phyloP scores from a whole-genome alignment of 2,329 filamentous ascomycete genomes.

The Apiospora marii region DNA sequence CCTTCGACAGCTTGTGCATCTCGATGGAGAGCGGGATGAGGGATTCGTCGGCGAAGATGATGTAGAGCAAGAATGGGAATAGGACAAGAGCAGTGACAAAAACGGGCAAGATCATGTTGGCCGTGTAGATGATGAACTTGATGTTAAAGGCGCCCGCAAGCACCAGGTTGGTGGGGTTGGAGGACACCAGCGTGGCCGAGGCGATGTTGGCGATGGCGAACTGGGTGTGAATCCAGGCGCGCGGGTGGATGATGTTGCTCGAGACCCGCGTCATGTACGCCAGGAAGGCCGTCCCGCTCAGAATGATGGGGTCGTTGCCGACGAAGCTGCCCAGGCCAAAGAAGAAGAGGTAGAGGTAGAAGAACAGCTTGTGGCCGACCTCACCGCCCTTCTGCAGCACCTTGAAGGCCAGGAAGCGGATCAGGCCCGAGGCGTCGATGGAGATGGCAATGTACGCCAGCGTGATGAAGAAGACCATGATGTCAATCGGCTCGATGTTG shows the following conservation, averaged over 20 bases:
- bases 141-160: slow-evolving; percentile 76
- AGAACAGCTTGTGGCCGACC: slow-evolving; percentile 72
- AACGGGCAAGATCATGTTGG: slow-evolving; percentile 80
- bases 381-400: slow-evolving; percentile 73
- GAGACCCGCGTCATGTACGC: slow-evolving; percentile 81
- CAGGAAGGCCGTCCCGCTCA: slow-evolving; percentile 77
- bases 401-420: slow-evolving; percentile 74
- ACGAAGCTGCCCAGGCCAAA: slow-evolving; percentile 72
- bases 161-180: slow-evolving; percentile 80
- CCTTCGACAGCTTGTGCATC: slow-evolving; percentile 71
- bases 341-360: slow-evolving; percentile 78
- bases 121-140: slow-evolving; percentile 76
- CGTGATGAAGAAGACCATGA: slow-evolving; percentile 78
- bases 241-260: slow-evolving; percentile 73
- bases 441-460: slow-evolving; percentile 80
- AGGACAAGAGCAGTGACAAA: slow-evolving; percentile 71
- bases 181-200: slow-evolving; percentile 79
- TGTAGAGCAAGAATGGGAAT: slow-evolving; percentile 74
- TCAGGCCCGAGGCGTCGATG: slow-evolving; percentile 77
- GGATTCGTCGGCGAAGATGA: slow-evolving; percentile 69
- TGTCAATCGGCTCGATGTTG: slow-evolving; percentile 73
- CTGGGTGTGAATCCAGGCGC: slow-evolving; percentile 77
- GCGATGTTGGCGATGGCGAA: slow-evolving; percentile 78
- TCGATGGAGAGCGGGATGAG: slow-evolving; percentile 72
- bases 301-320: slow-evolving; percentile 78